Evolutionary conservation across 176 grass and related monocot species (phyloP).

Genomic region (Miscanthus lutarioriparius): DNA sequence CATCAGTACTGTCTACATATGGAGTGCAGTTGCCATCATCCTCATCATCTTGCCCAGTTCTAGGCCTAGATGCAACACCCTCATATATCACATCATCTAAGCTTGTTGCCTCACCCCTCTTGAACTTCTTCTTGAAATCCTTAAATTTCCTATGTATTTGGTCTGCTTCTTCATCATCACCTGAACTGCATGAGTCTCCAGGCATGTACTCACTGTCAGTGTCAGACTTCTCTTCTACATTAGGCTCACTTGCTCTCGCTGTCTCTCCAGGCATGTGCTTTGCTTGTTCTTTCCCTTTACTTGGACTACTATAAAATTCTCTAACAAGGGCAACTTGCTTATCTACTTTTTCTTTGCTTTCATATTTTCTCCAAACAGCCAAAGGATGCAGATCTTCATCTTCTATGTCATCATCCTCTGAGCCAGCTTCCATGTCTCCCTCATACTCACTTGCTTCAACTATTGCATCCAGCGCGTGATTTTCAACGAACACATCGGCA

Average conservation of each 20-base stretch:
- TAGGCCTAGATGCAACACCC: neutral
- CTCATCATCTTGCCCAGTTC: neutral
- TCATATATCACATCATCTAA: neutral
- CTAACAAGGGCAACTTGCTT: neutral
- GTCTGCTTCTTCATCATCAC: neutral
- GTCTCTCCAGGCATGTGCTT: neutral
- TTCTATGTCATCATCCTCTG: too few species aligned
- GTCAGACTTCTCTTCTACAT: neutral
- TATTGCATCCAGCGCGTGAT: too few species aligned
- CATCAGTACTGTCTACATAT: neutral
- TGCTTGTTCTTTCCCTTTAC: too few species aligned
- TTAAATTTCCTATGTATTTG: neutral
- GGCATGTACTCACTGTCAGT: neutral
- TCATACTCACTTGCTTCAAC: too few species aligned
- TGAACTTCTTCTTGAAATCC: neutral
- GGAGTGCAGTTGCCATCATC: neutral
- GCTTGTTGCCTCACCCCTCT: neutral
- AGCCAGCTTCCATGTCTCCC: too few species aligned
- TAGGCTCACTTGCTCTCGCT: too few species aligned
- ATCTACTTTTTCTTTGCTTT: neutral
- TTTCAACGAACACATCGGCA: too few species aligned
- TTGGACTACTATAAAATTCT: neutral
- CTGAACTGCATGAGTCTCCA: neutral
- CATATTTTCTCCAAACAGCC: too few species aligned
- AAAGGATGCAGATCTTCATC: too few species aligned